Evolutionary conservation across 2,329 filamentous ascomycete species (phyloP), one percentile per base, ranked within the genome.

Genomic region (Beauveria varroae): DNA sequence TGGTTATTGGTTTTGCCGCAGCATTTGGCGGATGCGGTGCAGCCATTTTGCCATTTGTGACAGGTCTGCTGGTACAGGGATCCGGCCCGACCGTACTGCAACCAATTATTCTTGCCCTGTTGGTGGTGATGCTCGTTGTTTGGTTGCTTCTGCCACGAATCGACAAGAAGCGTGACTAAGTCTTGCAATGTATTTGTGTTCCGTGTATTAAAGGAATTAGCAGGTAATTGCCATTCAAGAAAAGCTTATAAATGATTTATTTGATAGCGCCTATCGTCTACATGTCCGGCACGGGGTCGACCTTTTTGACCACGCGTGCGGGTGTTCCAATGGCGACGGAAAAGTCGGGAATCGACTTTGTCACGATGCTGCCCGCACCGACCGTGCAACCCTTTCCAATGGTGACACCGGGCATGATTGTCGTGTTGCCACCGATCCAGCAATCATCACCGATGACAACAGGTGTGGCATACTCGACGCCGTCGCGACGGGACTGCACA

Each of bases 1-100:
- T 82, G 24, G 83, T 86, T 0, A 90, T 95, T 65, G 90, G 90
- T 0, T 93, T 95, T 65, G 86, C 87, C 1, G 85, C 88, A 1
- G 89, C 90, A 0, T 86, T 93, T 71, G 91, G 90, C 0, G 87
- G 89, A 0, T 82, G 81, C 26, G 90, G 91, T 1, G 89, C 87
- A 0, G 87, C 88, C 0, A 69, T 86, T n/a, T 66, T 90, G 74
- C 78, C 88, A 62, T 76, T 90, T 76, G 81, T 83, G 0, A 85
- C 89, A 0, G 87, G 87, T 5, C 85, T 85, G 1, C 81, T 90
- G 67, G 86, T 88, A 2, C 78, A 83, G 66, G 74, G 74, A 1
- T 79, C 76, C 63, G 83, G 83, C 0, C 82, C 86, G 2, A 73
- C 78, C 65, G 81, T 81, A 5, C 67, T 87, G 43, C 83, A 86